phyloP scores from a whole-genome alignment of 805 yeast genomes.

The Torulaspora microellipsoides region DNA sequence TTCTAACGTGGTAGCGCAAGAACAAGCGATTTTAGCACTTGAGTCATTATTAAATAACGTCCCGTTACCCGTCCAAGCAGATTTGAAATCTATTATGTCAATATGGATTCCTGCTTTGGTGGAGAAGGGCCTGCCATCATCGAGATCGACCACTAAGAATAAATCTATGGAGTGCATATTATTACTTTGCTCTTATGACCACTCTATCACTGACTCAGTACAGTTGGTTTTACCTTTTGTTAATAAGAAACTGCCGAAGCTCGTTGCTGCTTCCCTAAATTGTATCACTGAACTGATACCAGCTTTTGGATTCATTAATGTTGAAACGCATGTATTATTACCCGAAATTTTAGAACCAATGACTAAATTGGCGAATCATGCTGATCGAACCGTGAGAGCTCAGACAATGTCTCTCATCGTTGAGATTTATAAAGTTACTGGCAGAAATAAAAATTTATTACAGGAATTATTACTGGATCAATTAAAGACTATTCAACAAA shows the following conservation, averaged over 20 bases:
- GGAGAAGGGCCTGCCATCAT: constrained; percentile 77
- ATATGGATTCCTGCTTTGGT: constrained; percentile 42
- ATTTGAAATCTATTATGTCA: constrained; percentile 7
- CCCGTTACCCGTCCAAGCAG: constrained; percentile 34
- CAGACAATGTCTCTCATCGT: constrained; percentile 69
- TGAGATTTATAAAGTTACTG: constrained; percentile 70
- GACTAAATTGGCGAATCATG: constrained; percentile 72
- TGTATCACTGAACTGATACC: constrained; percentile 53
- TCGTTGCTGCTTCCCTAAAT: constrained; percentile 61
- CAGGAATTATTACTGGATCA: constrained; percentile 58
- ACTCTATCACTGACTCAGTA: constrained; percentile 55
- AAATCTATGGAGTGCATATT: constrained; percentile 60
- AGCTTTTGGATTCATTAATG: constrained; percentile 23
- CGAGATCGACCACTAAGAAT: constrained; percentile 69
- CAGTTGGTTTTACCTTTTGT: constrained; percentile 63
- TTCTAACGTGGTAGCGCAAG: constrained; percentile 88
- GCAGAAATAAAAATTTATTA: constrained; percentile 44
- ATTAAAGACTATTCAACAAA: constrained; percentile 88
- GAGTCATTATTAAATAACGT: constrained; percentile 53
- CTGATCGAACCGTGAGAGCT: constrained; percentile 79
- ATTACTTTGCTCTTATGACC: constrained; percentile 59
- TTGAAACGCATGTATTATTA: constrained; percentile 48
- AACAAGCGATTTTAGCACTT: constrained; percentile 62
- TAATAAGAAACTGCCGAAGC: constrained; percentile 65
- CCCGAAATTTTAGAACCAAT: constrained; percentile 57